A percentile compares a stretch with the other conserved stretches of the same genome.
Evolutionary conservation across 73 alveolate genomes (phyloP).

Genomic region (Diophrys appendiculata): DNA sequence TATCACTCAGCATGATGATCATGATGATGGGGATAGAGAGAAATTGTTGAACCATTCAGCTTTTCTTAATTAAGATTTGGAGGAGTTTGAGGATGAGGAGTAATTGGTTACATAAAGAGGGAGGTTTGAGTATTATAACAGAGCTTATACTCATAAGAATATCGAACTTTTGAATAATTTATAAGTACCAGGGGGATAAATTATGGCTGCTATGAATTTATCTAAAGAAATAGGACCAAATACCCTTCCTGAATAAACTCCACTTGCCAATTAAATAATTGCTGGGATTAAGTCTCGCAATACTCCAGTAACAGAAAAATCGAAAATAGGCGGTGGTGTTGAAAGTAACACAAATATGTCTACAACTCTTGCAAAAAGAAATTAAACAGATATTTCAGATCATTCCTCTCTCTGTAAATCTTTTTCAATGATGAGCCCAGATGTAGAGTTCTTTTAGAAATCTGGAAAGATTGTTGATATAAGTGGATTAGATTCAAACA

Average conservation of each 20-base stretch:
- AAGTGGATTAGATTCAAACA: background rate
- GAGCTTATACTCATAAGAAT: slow-evolving; percentile 39
- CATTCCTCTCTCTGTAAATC: slow-evolving; percentile 4
- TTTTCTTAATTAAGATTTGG: no score
- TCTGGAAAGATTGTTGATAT: background rate
- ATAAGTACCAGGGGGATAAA: background rate
- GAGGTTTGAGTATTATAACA: slow-evolving; percentile 29
- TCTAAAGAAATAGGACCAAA: background rate
- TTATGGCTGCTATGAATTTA: background rate
- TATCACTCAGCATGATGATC: no score
- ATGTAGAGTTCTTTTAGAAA: background rate
- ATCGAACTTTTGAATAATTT: background rate
- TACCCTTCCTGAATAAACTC: background rate
- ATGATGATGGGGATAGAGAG: no score
- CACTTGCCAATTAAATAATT: background rate
- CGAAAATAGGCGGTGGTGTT: background rate
- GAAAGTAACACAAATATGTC: background rate
- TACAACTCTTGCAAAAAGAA: background rate
- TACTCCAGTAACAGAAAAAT: background rate
- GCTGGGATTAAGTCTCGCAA: background rate
- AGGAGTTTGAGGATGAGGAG: no score
- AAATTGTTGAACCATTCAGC: no score
- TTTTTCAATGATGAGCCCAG: background rate
- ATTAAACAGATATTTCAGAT: background rate
- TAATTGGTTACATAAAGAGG: no score